Conservation (phyloP, 192 early-diverging fungal species). For the Podila clonocystis region DNA sequence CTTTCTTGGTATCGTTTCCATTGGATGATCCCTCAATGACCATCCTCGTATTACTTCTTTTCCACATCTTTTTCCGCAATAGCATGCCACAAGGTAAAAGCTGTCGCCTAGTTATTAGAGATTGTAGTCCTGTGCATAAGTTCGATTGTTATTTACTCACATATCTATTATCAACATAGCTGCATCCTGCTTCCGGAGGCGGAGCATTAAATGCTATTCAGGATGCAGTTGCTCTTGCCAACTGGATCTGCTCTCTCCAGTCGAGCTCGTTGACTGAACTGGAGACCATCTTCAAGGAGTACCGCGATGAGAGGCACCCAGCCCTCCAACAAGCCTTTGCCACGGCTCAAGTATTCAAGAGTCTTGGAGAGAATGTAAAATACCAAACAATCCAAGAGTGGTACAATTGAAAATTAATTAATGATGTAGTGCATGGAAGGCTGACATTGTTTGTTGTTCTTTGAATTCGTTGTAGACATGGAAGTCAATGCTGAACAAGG, state of each 20-base stretch:
- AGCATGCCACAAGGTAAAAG: too few species aligned
- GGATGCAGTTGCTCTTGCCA: conserved; percentile 2
- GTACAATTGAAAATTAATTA: too few species aligned
- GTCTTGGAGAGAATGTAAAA: background rate
- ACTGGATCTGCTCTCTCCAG: conserved; percentile 9
- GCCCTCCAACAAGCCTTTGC: background rate
- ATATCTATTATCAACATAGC: background rate
- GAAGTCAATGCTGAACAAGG: background rate
- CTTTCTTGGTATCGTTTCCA: background rate
- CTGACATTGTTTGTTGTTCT: background rate
- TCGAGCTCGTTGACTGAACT: background rate
- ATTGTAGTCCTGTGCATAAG: too few species aligned
- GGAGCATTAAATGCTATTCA: conserved; percentile 1
- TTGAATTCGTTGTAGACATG: background rate
- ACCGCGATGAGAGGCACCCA: conserved; percentile 1
- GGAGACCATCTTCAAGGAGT: conserved; percentile 1
- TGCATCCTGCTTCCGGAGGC: conserved; percentile 3
- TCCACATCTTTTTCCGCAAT: background rate
- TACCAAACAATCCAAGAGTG: background rate
- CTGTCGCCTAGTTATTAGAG: too few species aligned
- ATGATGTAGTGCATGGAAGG: background rate
- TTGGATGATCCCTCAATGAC: background rate
- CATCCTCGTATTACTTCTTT: background rate
- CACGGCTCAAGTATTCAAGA: conserved; percentile 2
- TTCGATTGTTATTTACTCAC: background rate